Evolutionary conservation across 2,329 filamentous ascomycete genomes (phyloP), one percentile per base, ranked within the genome.

Genomic region (Colletotrichum tofieldiae): DNA sequence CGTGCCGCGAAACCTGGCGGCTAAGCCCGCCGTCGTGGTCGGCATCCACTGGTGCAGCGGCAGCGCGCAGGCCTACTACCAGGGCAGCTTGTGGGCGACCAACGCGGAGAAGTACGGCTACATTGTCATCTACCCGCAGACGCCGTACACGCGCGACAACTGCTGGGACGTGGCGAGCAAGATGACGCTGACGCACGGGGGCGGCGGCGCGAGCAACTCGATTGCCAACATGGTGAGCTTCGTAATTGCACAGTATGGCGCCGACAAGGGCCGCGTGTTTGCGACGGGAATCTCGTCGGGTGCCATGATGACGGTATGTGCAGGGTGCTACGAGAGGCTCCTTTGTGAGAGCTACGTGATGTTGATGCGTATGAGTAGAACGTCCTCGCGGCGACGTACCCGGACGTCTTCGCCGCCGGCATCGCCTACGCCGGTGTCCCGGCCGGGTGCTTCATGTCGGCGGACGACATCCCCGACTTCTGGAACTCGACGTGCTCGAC

Each of bases 111-210:
- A 81, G 41, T 82, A 88, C 64, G 88, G 88, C 41, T 91, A 88
- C 79, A 89, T 92, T 65, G 78, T 84, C 37, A 83, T 87, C 73
- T 87, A 85, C 74, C 86, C 86, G 3, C 82, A 82, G 76, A 85
- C 81, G 12, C 77, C 77, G 26, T 83, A 82, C 63, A 12, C 58
- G 52, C 51, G 77, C 78, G 18, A 69, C 61, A 84, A 79, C 61
- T 92, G 90, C 81, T 92, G 89, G 86, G 90, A 92, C 75, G 89
- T 91, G 8, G 85, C 87, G 5, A 88, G 86, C 16, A 83, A 83
- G 47, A 83, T 81, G 54, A 81, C 86, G 0, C 80, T 89, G 12
- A 86, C 83, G 5, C 87, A 87, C 70, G 80, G 85, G 58, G 87
- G 87, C 16, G 87, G 87, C 6, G 86, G 86, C 20, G 85, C 87